Conservation (phyloP, 164 flowering plant species). For the Kingdonia uniflora region DNA sequence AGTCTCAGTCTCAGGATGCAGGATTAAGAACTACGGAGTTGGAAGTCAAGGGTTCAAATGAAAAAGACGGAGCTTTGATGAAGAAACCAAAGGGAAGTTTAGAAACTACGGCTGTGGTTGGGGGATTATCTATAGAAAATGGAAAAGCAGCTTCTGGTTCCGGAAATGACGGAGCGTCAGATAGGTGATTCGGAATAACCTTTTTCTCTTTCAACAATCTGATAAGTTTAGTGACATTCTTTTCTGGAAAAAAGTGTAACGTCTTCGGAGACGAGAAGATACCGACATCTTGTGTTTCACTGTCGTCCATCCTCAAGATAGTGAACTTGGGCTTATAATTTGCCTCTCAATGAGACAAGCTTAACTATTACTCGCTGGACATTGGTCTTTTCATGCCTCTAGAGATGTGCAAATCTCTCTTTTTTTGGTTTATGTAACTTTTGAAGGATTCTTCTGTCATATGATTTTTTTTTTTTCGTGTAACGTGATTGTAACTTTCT, state of each 20-base stretch:
- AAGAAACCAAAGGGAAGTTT: constrained; percentile 59
- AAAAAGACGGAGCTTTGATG: constrained; percentile 36
- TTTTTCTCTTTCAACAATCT: neutral
- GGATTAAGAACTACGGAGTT: constrained; percentile 25
- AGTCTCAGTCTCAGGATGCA: constrained; percentile 56
- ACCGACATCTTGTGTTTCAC: too few species aligned
- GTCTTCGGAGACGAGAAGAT: too few species aligned
- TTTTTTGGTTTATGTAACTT: too few species aligned
- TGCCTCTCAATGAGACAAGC: too few species aligned
- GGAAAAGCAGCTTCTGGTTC: constrained; percentile 76
- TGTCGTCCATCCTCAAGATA: too few species aligned
- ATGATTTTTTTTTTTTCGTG: neutral
- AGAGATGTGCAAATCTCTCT: too few species aligned
- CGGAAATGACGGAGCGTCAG: constrained; percentile 80
- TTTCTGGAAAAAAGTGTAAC: neutral
- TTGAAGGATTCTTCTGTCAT: neutral
- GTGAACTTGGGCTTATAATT: too few species aligned
- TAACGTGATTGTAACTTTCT: neutral
- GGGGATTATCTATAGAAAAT: constrained; percentile 51
- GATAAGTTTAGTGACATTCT: neutral
- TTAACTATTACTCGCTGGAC: too few species aligned
- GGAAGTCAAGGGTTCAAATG: constrained; percentile 47
- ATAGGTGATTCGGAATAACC: constrained; percentile 36
- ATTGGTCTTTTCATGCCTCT: too few species aligned
- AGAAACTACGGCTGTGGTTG: constrained; percentile 20